Base-by-base conservation (phyloP, 2,329 filamentous ascomycete species). In the Chaetomium globosum region DNA sequence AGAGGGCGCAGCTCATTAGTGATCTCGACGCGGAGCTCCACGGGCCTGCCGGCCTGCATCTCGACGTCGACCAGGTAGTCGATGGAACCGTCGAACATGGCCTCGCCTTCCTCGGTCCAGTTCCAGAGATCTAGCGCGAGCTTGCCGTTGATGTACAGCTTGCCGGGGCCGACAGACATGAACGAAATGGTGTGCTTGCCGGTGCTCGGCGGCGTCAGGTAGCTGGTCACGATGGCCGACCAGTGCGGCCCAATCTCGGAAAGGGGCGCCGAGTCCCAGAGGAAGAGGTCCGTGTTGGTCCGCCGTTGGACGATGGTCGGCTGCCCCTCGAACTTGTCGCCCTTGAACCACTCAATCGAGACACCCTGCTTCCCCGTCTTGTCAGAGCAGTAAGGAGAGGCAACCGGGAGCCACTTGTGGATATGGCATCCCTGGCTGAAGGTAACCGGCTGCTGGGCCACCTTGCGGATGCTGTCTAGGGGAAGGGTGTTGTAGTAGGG, bases 51-150 rank as follows among this genome's bases (percentile, higher is more conserved):
- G 13, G 83, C 86, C 71, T 85, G 80, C 75, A 89, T 85, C 21
- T 84, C 78, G 9, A 87, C 79, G 0, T 87, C 82, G 59, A 87
- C 84, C 31, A 89, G 79, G 61, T 87, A 84, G 71, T 90, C 88
- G 62, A 87, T 77, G 0, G 87, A 89, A 16, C 86, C 87, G 48
- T 88, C 87, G 70, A 89, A 90, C 87, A 90, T 89, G 31, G 87
- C 87, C 74, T 89, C 87, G 26, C 87, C 87, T 69, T 88, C 83
- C 67, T 89, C 86, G 0, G 83, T 87, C 87, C 87, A 90, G 69
- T 90, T 79, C 87, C 87, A 89, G 2, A 89, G 81, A 69, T 90
- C 86, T 52, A 89, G 82, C 21, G 84, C 81, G 16, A 88, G 72
- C 68, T 84, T 78, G 5, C 84, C 86, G 63, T 90, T 78, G 57